Base-by-base conservation (phyloP, 768 basidiomycete species). In the Auricularia auricula-judae region DNA sequence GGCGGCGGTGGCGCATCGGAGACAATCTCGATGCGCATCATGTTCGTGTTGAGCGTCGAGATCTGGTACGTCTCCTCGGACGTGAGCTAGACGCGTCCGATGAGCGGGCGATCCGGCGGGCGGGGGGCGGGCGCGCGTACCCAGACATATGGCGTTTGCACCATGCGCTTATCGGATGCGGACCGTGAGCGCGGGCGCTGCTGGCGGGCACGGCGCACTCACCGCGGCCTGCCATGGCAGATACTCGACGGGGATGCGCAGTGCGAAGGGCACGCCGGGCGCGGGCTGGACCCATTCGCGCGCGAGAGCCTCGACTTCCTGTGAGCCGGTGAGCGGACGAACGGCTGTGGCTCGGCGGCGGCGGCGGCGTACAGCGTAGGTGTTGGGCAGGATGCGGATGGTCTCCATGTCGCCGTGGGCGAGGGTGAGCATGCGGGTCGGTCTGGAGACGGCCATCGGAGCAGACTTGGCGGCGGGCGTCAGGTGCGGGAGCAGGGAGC, bases 51-150 rank as follows among this genome's bases (percentile, higher is more conserved):
- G 81, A 87, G 86, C 64, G 84, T 83, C n/a, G 91, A 90, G 67
- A 93, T 92, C 77, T 92, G 89, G 73, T 86, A 93, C 5, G 91
- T 92, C 70, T 92, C 91, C 72, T 93, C 90, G 62, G 87, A 82
- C 14, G 88, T 89, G 65, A 93, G 78, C 90, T 92, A 67, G 12
- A 63, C 61, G 47, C 14, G 44, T 68, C 34, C 67, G 67, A 66
- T 59, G 21, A 64, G 5, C 56, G 36, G 73, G 51, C 67, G 67
- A 23, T 29, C 61, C 42, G 62, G 43, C 18, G 23, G 65, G 67
- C 63, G 68, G 62, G 63, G 53, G 58, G 62, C 60, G 56, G 35
- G 65, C 58, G 68, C 61, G 76, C 84, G 62, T 73, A 90, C 91
- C 75, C 90, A 93, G 70, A 93, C 89, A 71, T 88, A 92, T 21